A percentile compares a stretch with the other conserved stretches of the same genome.
phyloP scores from a whole-genome alignment of 2,329 filamentous ascomycete genomes.

The Paecilomyces fulvus region DNA sequence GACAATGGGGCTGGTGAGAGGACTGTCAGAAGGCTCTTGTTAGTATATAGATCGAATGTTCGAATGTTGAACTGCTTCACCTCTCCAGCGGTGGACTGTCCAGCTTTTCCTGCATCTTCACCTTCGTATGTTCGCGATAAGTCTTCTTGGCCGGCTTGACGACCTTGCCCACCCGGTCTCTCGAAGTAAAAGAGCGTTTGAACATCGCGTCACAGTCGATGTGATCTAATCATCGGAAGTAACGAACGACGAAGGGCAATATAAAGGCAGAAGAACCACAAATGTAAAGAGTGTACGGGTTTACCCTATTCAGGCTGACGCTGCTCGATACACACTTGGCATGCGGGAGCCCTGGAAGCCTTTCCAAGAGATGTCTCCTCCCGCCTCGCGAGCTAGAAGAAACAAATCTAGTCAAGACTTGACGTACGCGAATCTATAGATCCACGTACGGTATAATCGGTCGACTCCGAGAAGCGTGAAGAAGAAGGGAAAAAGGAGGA shows the following conservation, averaged over 20 bases:
- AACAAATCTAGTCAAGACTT: slow-evolving; percentile 22
- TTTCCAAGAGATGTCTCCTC: slow-evolving; percentile 28
- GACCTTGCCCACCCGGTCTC: slow-evolving; percentile 82
- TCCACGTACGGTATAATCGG: slow-evolving; percentile 23
- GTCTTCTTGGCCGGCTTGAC: slow-evolving; percentile 69
- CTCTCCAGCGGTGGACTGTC: slow-evolving; percentile 49
- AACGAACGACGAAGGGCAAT: slow-evolving; percentile 39
- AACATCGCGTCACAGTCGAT: slow-evolving; percentile 60
- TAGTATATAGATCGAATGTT: neutral
- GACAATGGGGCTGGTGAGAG: slow-evolving; percentile 64
- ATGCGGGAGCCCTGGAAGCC: slow-evolving; percentile 49
- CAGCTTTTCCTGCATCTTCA: slow-evolving; percentile 80
- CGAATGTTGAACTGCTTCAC: slow-evolving; percentile 24
- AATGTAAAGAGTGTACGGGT: slow-evolving; percentile 33
- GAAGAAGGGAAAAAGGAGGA: slow-evolving; percentile 30
- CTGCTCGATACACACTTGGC: slow-evolving; percentile 44
- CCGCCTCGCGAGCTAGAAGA: slow-evolving; percentile 20
- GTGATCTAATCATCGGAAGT: slow-evolving; percentile 14
- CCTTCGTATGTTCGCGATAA: slow-evolving; percentile 69
- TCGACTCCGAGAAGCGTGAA: slow-evolving; percentile 39
- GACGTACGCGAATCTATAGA: slow-evolving; percentile 41
- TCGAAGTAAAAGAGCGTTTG: slow-evolving; percentile 79
- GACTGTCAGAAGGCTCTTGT: slow-evolving; percentile 20
- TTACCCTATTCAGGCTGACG: slow-evolving; percentile 31
- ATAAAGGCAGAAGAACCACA: slow-evolving; percentile 25